Conservation (phyloP, 331 rosid genomes). For the Rhamnella rubrinervis region DNA sequence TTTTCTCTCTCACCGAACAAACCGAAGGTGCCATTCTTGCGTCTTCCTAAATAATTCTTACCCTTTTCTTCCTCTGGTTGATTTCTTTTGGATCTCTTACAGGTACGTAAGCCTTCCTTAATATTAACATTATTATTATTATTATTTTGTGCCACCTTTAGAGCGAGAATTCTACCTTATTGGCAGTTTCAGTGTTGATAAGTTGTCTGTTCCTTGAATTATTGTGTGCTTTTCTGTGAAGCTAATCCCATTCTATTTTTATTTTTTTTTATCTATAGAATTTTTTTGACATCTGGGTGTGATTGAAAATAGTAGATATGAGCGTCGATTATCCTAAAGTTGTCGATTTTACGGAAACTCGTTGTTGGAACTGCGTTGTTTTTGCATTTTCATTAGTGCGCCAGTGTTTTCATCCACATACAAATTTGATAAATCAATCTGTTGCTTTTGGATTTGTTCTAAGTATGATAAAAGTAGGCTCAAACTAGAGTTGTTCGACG, state of each 20-base stretch:
- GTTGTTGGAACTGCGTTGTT: neutral
- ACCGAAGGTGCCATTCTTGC: too few species aligned
- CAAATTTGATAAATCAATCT: neutral
- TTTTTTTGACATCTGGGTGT: neutral
- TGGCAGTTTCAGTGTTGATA: neutral
- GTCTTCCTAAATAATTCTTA: too few species aligned
- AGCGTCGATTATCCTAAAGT: neutral
- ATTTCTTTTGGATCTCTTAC: too few species aligned
- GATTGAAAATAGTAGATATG: neutral
- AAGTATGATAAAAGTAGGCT: too few species aligned
- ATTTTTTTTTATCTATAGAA: neutral
- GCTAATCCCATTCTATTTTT: neutral
- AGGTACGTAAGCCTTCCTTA: too few species aligned
- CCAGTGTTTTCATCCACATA: neutral
- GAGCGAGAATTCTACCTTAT: neutral
- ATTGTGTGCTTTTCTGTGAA: neutral
- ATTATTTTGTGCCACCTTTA: too few species aligned
- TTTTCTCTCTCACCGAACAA: too few species aligned
- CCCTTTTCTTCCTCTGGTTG: too few species aligned
- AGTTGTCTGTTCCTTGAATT: neutral
- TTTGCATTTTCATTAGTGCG: neutral
- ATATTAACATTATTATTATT: too few species aligned
- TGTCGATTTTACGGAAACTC: neutral
- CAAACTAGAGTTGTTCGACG: neutral
- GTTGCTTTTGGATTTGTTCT: neutral